Base-by-base conservation (phyloP, 768 basidiomycete species). In the Kockovaella imperatae region DNA sequence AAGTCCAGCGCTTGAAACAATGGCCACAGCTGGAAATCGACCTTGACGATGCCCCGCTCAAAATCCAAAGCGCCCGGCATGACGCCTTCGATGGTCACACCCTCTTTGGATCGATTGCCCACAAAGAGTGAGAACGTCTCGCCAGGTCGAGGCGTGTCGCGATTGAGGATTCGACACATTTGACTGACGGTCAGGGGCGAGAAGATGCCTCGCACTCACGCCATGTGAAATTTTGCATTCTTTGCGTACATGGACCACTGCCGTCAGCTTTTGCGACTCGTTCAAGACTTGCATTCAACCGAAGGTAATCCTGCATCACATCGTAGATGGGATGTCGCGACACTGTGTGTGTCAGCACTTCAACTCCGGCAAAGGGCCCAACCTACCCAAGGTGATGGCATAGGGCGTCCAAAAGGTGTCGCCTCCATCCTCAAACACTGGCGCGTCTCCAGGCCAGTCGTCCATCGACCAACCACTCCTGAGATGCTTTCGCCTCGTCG, bases 21-120 rank as follows among this genome's bases (percentile, higher is more conserved):
- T 1, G 91, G 91, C 88, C 89, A 97, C 80, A 95, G 86, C 31
- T 88, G 89, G 65, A 91, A 90, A 71, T 93, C 91, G 64, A 89
- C 86, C 57, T 91, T 87, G 28, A 91, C 86, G 40, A 93, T 75
- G 0, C 89, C 89, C 35, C 83, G 79, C 23, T 89, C 87, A 62
- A 93, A 90, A 70, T 93, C 89, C 36, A 93, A 78, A 17, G 87
- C 86, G n/a, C 89, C 89, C 7, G 72, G 70, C 59, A 72, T 52
- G 34, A 36, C 35, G 1, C 35, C 52, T 29, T 54, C 53, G 24
- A 59, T 35, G 3, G 52, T 26, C 8, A 60, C 35, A 8, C 45
- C 45, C 34, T 59, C 50, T 24, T 54, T 50, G 4, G 50, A 6
- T n/a, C 42, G 38, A 23, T 42, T 35, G 35, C 59, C 50, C 23